Evolutionary conservation across 768 basidiomycete species (phyloP), one percentile per base, ranked within the genome.

Genomic region (Cystobasidium ongulense): DNA sequence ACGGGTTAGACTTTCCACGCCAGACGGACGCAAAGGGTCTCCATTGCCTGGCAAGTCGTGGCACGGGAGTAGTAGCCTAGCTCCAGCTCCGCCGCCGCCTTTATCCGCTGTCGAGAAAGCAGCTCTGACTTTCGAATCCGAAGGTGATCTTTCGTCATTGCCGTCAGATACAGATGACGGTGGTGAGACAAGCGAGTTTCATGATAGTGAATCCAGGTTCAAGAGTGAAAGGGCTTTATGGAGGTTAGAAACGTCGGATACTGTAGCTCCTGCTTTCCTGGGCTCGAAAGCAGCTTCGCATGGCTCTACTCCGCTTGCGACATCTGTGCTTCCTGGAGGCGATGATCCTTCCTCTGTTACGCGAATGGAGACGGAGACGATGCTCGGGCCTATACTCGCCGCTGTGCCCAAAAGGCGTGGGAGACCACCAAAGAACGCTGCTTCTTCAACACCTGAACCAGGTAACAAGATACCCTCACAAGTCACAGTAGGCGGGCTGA

Each of bases 91-190:
- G 17, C 4, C 25, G 18, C 23, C 4, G 4, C 38, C 36, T 7
- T n/a, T 64, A 13, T 15, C 63, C 23, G 63, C 63, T 35, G 63
- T 36, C 8, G 43, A 64, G 27, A 46, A 39, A 17, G 63, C 63
- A 4, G 63, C 36, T 17, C 27, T 35, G 39, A 36, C 54, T n/a
- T 71, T 71, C 41, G 68, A 71, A 17, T 57, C 53, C 25, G 68
- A 71, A 11, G 68, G 68, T 10, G 68, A 71, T 25, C 68, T 71
- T 8, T 71, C 68, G 2, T 71, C 68, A 2, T 52, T 71, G 35
- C 35, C 53, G 3, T 71, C 68, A 1, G 68, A 71, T 36, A 23
- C 43, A 18, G 52, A 52, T 33, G 68, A 71, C 23, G 57, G 57
- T 31, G 57, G 57, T 31, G 41, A 64, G 35, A 17, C 17, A 36